A percentile compares a stretch with the other conserved stretches of the same genome.
phyloP scores from a whole-genome alignment of 2,329 filamentous ascomycete species.

The Pyricularia sp. region DNA sequence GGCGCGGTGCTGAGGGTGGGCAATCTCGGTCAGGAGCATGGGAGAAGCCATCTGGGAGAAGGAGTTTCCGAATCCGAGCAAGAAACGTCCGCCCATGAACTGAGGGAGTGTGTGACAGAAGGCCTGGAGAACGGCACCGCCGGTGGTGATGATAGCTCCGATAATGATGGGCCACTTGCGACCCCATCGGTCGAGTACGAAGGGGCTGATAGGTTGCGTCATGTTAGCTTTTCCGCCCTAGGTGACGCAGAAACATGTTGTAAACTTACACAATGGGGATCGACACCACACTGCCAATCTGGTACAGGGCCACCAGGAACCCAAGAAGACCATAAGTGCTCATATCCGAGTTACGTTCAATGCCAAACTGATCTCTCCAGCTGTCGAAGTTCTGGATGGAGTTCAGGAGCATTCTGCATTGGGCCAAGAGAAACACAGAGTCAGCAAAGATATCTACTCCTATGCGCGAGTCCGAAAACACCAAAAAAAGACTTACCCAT shows the following conservation, averaged over 20 bases:
- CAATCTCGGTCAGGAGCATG: constrained; percentile 12
- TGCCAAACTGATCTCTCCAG: constrained; percentile 37
- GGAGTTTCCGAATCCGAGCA: constrained; percentile 15
- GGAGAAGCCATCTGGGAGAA: constrained; percentile 11
- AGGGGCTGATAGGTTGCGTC: background rate
- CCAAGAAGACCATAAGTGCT: constrained; percentile 23
- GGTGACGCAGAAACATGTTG: background rate
- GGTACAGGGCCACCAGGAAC: constrained; percentile 48
- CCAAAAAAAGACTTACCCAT: constrained; percentile 29
- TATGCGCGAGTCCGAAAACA: background rate
- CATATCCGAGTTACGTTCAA: constrained; percentile 7
- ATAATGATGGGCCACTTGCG: constrained; percentile 5
- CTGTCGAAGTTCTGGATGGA: constrained; percentile 30
- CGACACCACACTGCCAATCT: constrained; percentile 46
- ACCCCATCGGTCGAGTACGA: background rate
- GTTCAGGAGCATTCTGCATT: constrained; percentile 32
- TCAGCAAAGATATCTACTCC: constrained; percentile 1
- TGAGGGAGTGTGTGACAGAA: constrained; percentile 25
- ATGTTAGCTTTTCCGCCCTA: background rate
- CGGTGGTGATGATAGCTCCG: constrained; percentile 18
- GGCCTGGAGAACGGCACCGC: constrained; percentile 46
- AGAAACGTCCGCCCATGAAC: constrained; percentile 16
- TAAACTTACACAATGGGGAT: constrained; percentile 43
- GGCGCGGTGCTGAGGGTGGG: constrained; percentile 8
- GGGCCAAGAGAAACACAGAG: background rate